phyloP scores from a whole-genome alignment of 1,284 basidiomycete genomes.

The Pholiota adiposa region DNA sequence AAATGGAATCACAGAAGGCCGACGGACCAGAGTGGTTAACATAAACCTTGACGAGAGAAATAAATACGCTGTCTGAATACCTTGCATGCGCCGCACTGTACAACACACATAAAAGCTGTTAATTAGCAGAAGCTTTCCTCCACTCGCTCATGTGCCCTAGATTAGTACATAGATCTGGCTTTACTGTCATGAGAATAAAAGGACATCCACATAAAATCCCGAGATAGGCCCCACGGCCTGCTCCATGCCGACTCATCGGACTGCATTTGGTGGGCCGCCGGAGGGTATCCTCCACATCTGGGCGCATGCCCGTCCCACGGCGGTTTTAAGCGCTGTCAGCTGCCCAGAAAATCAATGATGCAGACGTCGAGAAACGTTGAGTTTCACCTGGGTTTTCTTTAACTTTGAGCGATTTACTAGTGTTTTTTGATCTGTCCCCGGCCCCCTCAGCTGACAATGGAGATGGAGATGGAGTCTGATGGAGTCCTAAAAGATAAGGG shows the following conservation, averaged over 20 bases:
- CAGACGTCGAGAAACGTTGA: background rate
- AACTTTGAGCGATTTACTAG: background rate
- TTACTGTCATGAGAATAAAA: background rate
- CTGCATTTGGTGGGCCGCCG: background rate
- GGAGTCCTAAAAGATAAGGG: too few species aligned
- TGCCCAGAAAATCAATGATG: slow-evolving; percentile 1
- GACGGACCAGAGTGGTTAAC: background rate
- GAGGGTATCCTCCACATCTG: background rate
- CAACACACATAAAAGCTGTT: background rate
- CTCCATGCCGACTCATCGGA: slow-evolving; percentile 3
- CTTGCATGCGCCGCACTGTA: background rate
- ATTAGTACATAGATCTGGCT: background rate
- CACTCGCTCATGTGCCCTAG: background rate
- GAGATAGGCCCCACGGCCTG: background rate
- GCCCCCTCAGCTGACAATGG: background rate
- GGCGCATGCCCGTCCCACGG: slow-evolving; percentile 1
- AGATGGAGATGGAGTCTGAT: too few species aligned
- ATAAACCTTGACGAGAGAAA: background rate
- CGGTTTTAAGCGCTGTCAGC: slow-evolving; percentile 6
- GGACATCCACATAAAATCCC: slow-evolving; percentile 4
- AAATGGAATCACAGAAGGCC: background rate
- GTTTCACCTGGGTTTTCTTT: slow-evolving; percentile 3
- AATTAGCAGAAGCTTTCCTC: background rate
- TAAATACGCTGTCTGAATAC: background rate
- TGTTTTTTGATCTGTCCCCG: background rate